Percentiles rank a stretch among this genome's conserved stretches.
Conservation (phyloP, 2,329 filamentous ascomycete genomes). For the Colletotrichum agaves region DNA sequence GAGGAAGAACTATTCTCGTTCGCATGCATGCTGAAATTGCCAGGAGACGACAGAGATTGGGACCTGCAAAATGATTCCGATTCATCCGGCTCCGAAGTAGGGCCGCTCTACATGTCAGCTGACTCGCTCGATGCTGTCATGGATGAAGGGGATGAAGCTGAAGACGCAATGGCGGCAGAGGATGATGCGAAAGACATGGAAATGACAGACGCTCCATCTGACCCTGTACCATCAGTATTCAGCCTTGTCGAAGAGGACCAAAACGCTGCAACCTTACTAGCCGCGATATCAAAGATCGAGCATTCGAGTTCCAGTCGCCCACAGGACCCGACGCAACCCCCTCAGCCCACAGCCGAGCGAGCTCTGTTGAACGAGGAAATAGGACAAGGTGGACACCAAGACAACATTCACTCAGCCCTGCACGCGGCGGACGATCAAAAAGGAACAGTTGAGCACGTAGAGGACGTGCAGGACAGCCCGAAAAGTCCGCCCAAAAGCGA, state of each 20-base stretch:
- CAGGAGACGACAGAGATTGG: not conserved
- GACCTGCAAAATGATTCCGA: not conserved
- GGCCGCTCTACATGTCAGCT: not conserved
- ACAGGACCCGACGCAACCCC: too few relatives aligned
- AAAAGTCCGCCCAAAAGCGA: not conserved
- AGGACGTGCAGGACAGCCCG: not conserved
- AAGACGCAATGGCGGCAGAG: not conserved
- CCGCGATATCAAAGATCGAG: too few relatives aligned
- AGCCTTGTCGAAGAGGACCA: too few relatives aligned
- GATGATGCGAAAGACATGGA: not conserved
- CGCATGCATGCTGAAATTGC: not conserved
- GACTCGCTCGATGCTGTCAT: not conserved
- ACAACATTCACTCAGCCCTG: not conserved
- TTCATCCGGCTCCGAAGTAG: not conserved
- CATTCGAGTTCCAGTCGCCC: too few relatives aligned
- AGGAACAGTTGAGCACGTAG: not conserved
- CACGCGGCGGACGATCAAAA: not conserved
- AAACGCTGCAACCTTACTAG: too few relatives aligned
- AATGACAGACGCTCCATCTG: too few relatives aligned
- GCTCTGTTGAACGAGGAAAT: too few relatives aligned
- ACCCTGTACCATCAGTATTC: too few relatives aligned
- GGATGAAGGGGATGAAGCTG: not conserved
- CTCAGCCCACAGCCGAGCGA: too few relatives aligned
- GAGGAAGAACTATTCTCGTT: not conserved
- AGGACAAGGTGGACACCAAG: too few relatives aligned